Conservation (phyloP, 2,329 filamentous ascomycete species). For the Thermothelomyces thermophilus region DNA sequence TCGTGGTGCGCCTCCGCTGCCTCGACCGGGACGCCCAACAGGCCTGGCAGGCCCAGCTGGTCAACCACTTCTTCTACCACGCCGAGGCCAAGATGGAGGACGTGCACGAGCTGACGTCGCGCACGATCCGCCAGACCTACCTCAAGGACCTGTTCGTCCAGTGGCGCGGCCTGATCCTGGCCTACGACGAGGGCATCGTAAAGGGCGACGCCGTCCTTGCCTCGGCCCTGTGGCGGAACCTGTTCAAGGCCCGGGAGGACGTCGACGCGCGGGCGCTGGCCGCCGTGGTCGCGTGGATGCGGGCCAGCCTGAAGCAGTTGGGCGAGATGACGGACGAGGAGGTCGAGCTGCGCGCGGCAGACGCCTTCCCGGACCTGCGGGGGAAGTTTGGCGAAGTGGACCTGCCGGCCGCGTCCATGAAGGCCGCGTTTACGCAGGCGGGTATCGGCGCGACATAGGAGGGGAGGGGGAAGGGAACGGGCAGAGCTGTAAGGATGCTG, state of each 20-base stretch:
- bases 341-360: constrained; percentile 22
- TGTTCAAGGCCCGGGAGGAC: constrained; percentile 65
- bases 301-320: constrained; percentile 40
- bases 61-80: constrained; percentile 92
- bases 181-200: constrained; percentile 75
- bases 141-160: constrained; percentile 88
- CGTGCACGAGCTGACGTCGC: constrained; percentile 62
- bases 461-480: too few species aligned
- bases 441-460: constrained; percentile 13
- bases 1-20: constrained; percentile 75
- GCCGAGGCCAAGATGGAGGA: constrained; percentile 78
- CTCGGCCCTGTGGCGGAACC: constrained; percentile 84
- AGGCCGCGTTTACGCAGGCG: constrained; percentile 15
- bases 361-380: constrained; percentile 35
- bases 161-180: constrained; percentile 80
- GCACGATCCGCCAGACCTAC: constrained; percentile 55
- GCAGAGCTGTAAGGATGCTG: too few species aligned
- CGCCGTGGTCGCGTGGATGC: constrained; percentile 52
- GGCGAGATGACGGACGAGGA: constrained; percentile 44
- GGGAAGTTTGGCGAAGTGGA: constrained; percentile 36
- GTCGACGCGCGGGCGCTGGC: constrained; percentile 45
- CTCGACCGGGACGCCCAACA: constrained; percentile 63
- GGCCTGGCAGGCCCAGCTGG: constrained; percentile 80
- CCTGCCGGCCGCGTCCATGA: constrained; percentile 31
- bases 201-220: constrained; percentile 72